Evolutionary conservation across 2,329 filamentous ascomycete species (phyloP), one percentile per base, ranked within the genome.

Genomic region (Trichoderma asperellum): DNA sequence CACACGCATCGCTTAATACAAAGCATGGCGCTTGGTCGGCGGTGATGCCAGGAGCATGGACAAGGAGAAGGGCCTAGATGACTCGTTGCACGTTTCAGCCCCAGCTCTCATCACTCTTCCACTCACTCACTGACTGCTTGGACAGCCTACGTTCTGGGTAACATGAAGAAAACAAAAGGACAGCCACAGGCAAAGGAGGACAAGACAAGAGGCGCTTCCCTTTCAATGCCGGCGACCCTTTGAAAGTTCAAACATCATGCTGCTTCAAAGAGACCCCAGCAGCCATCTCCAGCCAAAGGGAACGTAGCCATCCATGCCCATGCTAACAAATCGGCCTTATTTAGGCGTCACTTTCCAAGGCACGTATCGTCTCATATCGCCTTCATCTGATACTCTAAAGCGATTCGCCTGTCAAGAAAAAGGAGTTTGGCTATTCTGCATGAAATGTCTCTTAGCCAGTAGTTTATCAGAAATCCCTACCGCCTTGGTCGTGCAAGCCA

Each of bases 361-460:
- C 52, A 65, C 16, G 35, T 47, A 8, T 29, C 62, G 37, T 65
- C 62, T 57, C 60, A 63, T 53, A 63, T 53, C n/a, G 21, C 24
- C 21, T 29, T 21, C 61, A 64, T 55, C 61, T 55, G 61, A 56
- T 40, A 11, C 49, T 32, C 61, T 1, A 24, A 56, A 4, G n/a
- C 49, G 2, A 18, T 14, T 40, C 60, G 32, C 60, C 21, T 35
- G 60, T n/a, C 32, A 37, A 40, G 5, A 10, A 49, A 49, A 49
- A 24, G 3, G 10, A 8, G 21, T 8, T 11, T 63, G 10, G 35
- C n/a, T 62, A 35, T 21, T 47, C 21, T 29, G 32, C 47, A 63
- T 40, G 32, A 16, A 40, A 8, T 12, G 6, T n/a, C 6, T 47
- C 43, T 47, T 21, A 10, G 43, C 18, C 18, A 47, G 43, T 5